Evolutionary conservation across 768 basidiomycete species (phyloP), one percentile per base, ranked within the genome.

Genomic region (Tricholoma saponaceum): DNA sequence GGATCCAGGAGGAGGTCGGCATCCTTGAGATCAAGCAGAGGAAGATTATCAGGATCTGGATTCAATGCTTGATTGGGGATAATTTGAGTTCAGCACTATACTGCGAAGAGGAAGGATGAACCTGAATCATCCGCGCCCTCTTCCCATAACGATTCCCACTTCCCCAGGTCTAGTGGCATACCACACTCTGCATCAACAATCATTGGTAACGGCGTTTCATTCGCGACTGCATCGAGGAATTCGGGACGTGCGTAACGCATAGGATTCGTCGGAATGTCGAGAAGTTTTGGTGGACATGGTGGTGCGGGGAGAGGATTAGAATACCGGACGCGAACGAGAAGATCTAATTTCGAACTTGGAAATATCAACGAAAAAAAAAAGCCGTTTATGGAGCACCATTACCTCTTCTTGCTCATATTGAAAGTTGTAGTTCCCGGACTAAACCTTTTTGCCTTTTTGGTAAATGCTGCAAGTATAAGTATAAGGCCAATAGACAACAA

Each of bases 151-250:
- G 83, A 88, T 55, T 89, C 87, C 80, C 86, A 95, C 55, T 80
- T 83, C 16, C 89, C 88, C 49, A 96, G 74, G 69, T 98, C 92
- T 23, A 99, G 73, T 0, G 95, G 95, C 95, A 99, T 95, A 0
- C 97, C 97, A 62, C 88, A 89, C 69, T 99, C 97, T 0, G 92
- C 92, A 64, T 99, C 97, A 1, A 98, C 89, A 62, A 98, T 89
- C 92, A 98, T 95, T 0, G 97, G 96, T 18, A 97, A 70, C 0
- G 90, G 89, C 10, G 86, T 84, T 50, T 92, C 91, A 54, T 86
- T 84, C 0, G 90, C 89, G 35, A 97, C 75, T 5, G 86, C 81
- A 60, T 90, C 83, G 33, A 95, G 81, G 63, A 94, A 95, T 64
- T 90, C 90, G 5, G 92, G 89, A 18, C 83, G 83, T 14, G 92